Percentiles rank a stretch among this genome's conserved stretches.
These are phyloP conservation scores for Astragalus glycyphyllos DNA, from an alignment of 306 rosid genomes.

Conservation along the genomic window DNA sequence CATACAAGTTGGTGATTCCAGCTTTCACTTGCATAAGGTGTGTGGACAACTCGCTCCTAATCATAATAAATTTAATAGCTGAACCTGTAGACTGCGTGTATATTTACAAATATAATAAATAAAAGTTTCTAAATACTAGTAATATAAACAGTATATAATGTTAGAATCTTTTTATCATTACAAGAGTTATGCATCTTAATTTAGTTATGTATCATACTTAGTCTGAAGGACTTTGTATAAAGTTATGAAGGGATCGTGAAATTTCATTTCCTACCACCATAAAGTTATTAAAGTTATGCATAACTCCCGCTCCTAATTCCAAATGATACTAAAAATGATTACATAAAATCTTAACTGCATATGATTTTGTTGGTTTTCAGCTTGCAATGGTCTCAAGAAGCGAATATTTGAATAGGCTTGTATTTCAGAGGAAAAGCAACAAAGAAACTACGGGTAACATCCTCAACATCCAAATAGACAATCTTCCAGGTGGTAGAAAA, in stretches of 20 bases:
- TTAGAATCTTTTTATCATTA: background rate
- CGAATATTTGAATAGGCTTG: slow-evolving; percentile 72
- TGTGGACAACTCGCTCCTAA: no score
- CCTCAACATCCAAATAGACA: slow-evolving; percentile 56
- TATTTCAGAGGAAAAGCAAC: slow-evolving; percentile 55
- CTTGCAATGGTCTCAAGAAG: slow-evolving; percentile 82
- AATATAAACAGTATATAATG: no score
- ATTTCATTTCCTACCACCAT: no score
- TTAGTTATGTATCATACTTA: slow-evolving; percentile 1
- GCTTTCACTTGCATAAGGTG: slow-evolving; percentile 83
- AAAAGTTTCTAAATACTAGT: no score
- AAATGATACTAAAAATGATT: background rate
- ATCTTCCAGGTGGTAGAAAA: slow-evolving; percentile 75
- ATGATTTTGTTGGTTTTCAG: slow-evolving; percentile 47
- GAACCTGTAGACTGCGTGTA: no score
- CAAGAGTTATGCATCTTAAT: background rate
- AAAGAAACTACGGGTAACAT: slow-evolving; percentile 15
- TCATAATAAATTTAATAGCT: no score
- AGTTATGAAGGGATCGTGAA: background rate
- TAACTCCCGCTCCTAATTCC: background rate
- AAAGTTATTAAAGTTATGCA: no score
- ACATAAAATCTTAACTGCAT: background rate
- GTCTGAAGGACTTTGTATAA: background rate
- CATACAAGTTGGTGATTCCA: slow-evolving; percentile 69
- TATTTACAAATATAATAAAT: no score